Base-by-base conservation (phyloP, 306 rosid species). In the Acacia confusa region DNA sequence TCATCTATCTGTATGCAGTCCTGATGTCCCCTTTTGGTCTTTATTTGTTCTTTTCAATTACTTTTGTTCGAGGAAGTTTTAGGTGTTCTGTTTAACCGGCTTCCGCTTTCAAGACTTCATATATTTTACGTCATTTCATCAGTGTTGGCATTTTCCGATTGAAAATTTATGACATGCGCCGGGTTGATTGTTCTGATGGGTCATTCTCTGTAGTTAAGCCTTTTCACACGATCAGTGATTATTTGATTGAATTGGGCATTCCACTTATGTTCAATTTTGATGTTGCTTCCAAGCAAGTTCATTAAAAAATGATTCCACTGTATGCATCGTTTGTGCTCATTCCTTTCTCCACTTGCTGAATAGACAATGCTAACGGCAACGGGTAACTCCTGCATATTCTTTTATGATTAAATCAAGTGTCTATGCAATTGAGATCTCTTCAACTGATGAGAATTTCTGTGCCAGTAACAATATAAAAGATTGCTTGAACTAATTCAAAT, bases 51-150 rank as follows among this genome's bases (percentile, higher is more conserved):
- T 22, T 53, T 80, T 24, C 41, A 44, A 41, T 64, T 52, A 77
- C 34, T 57, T 34, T 67, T 68, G 45, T 14, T 30, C 40, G 11
- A 38, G 20, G 12, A 20, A 44, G 76, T 30, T 66, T 66, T 55
- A 40, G 19, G 65, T 75, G 22, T 9, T 70, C 40, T 82, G 70
- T 1, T 52, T 41, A 22, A 55, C 15, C 72, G 28, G 15, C 72
- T n/a, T 36, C 14, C 15, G 11, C 25, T 16, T 44, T 32, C 38
- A 15, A 67, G 72, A 24, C 57, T 16, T 16, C 22, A 16, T 50
- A 50, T 5, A 50, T 6, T 60, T 9, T 34, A 45, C 72, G 77
- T 52, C 55, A 6, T 82, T 86, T 80, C 68, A 80, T 77, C 47
- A 22, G 82, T 60, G n/a, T 0, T 76, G 70, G 9, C 71, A 64